Percentiles rank a stretch among this genome's conserved stretches.
Conservation (phyloP, 805 yeast genomes). For the Zygoascus biomembranicola region DNA sequence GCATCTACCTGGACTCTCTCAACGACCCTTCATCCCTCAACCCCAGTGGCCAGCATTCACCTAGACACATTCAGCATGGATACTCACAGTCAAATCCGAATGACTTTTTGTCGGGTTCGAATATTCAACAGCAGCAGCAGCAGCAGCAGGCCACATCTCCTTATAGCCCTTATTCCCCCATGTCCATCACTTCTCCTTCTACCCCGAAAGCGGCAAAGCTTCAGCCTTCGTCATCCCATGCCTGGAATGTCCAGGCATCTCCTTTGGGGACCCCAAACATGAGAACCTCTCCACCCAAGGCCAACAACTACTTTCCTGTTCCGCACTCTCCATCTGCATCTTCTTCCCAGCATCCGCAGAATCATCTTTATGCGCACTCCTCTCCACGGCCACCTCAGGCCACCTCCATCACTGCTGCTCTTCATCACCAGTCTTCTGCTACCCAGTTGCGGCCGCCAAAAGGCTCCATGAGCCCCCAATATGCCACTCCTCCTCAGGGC, state of each 20-base stretch:
- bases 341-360: slow-evolving; percentile 12
- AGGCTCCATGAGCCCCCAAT: not conserved
- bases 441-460: not conserved
- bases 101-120: not conserved
- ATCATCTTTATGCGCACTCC: slow-evolving; percentile 8
- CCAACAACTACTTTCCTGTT: not conserved
- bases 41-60: not conserved
- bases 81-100: not conserved
- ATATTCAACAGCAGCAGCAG: not conserved
- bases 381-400: slow-evolving; percentile 3
- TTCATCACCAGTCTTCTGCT: not conserved
- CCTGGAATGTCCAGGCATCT: slow-evolving; percentile 1
- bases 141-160: not conserved
- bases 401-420: not conserved
- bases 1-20: not conserved
- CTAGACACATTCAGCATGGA: not conserved
- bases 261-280: slow-evolving; percentile 13
- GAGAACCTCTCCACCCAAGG: not conserved
- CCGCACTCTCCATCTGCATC: not conserved
- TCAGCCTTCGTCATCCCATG: not conserved
- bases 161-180: not conserved
- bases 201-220: not conserved
- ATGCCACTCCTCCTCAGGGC: not conserved
- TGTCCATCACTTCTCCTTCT: not conserved
- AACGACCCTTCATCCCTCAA: not conserved